Percentiles rank a stretch among this genome's conserved stretches.
Evolutionary conservation across 73 alveolate species (phyloP).

Genomic region (Paraurostyla sp.): DNA sequence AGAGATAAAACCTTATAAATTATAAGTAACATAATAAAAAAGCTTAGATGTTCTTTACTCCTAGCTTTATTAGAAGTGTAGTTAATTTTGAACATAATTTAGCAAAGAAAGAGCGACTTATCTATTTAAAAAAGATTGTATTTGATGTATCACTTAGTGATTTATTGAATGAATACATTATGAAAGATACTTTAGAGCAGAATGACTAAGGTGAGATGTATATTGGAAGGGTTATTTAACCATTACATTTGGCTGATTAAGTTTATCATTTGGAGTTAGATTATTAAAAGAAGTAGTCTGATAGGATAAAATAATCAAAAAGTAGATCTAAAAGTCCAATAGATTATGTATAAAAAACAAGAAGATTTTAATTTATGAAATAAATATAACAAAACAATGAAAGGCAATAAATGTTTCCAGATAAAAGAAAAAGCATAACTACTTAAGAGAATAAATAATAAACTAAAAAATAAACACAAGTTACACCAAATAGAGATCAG

Average conservation of each 20-base stretch:
- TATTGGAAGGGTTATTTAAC: conserved; percentile 32
- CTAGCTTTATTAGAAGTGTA: conserved; percentile 10
- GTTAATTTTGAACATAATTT: conserved; percentile 12
- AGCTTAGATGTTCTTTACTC: not conserved
- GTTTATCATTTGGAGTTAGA: conserved; percentile 12
- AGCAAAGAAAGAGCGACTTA: not conserved
- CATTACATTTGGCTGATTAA: conserved; percentile 1
- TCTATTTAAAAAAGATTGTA: not conserved
- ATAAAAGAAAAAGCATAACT: not conserved
- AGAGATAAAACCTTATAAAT: not conserved
- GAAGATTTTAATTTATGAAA: too few species aligned
- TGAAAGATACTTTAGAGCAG: not conserved
- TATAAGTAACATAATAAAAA: not conserved
- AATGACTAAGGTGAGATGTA: not conserved
- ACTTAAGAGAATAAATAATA: not conserved
- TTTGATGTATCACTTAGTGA: conserved; percentile 14
- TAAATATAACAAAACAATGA: too few species aligned
- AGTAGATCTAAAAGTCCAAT: conserved; percentile 23
- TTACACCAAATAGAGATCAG: not conserved
- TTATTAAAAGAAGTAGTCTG: not conserved
- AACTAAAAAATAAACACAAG: not conserved
- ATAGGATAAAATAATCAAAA: not conserved
- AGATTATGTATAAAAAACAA: too few species aligned
- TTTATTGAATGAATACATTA: not conserved
- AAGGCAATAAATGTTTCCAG: not conserved